phyloP scores from a whole-genome alignment of 1,284 basidiomycete genomes.

The Pseudozyma sp. region DNA sequence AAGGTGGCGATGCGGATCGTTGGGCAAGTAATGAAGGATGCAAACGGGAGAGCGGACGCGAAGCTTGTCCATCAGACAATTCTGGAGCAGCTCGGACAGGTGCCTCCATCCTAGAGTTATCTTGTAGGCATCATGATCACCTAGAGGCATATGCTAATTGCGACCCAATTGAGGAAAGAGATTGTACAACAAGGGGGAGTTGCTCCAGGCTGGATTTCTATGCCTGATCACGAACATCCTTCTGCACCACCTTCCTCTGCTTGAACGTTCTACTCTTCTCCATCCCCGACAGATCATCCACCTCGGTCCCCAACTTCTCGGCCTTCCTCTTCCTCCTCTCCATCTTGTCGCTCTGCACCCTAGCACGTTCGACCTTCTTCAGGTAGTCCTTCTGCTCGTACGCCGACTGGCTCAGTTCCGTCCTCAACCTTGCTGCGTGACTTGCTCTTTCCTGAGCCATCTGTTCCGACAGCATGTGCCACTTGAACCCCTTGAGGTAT shows the following conservation, averaged over 20 bases:
- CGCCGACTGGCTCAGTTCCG: slow-evolving; percentile 89
- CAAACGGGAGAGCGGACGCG: slow-evolving; percentile 82
- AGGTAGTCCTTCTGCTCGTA: slow-evolving; percentile 93
- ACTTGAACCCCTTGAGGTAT: slow-evolving; percentile 96
- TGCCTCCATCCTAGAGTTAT: slow-evolving; percentile 3
- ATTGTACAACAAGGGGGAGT: not conserved
- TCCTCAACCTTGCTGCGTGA: slow-evolving; percentile 85
- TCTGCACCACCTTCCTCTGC: slow-evolving; percentile 58
- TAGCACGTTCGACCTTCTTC: slow-evolving; percentile 91
- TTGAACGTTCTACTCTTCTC: slow-evolving; percentile 56
- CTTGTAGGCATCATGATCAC: not conserved
- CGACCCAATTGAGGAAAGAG: too few relatives aligned
- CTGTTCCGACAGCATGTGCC: slow-evolving; percentile 98
- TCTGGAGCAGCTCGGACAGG: slow-evolving; percentile 27
- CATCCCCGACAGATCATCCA: slow-evolving; percentile 33
- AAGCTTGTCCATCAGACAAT: slow-evolving; percentile 44
- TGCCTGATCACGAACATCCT: slow-evolving; percentile 62
- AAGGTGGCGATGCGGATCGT: slow-evolving; percentile 89
- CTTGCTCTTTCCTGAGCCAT: slow-evolving; percentile 94
- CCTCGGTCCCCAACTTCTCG: slow-evolving; percentile 17
- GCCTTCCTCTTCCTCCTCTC: slow-evolving; percentile 71
- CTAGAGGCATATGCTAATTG: too few relatives aligned
- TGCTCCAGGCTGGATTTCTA: not conserved
- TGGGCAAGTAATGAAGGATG: slow-evolving; percentile 88
- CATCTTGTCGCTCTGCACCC: slow-evolving; percentile 86